These are phyloP conservation scores for Calamus simplicifolius DNA, from an alignment of 176 grass and related monocot species.

Conservation along the genomic window DNA sequence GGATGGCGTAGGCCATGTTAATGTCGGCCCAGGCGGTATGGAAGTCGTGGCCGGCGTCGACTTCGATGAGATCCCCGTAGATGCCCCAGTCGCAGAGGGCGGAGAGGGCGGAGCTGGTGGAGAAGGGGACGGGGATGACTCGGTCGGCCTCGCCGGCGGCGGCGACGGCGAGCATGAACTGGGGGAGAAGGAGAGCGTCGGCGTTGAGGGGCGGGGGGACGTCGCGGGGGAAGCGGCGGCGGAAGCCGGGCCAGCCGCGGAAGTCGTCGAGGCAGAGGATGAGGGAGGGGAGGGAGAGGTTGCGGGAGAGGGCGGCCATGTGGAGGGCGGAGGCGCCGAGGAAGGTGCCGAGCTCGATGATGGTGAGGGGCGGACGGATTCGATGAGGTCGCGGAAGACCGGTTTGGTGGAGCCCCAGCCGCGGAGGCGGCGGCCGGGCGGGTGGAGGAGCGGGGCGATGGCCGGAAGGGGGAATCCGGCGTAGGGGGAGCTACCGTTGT, in stretches of 20 bases:
- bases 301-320: slow-evolving; percentile 62
- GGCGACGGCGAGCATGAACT: slow-evolving; percentile 87
- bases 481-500: slow-evolving; percentile 75
- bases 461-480: slow-evolving; percentile 47
- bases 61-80: slow-evolving; percentile 92
- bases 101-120: slow-evolving; percentile 56
- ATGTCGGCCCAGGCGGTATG: slow-evolving; percentile 99
- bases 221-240: slow-evolving; percentile 55
- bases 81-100: slow-evolving; percentile 89
- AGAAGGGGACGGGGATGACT: slow-evolving; percentile 85
- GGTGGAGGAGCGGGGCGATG: slow-evolving; percentile 43
- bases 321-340: slow-evolving; percentile 95
- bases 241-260: slow-evolving; percentile 84
- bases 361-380: slow-evolving; percentile 35
- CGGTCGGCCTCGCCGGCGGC: slow-evolving; percentile 11
- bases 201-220: slow-evolving; percentile 46
- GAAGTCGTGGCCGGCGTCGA: slow-evolving; percentile 96
- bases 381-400: slow-evolving; percentile 78
- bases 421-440: slow-evolving; percentile 35
- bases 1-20: slow-evolving; percentile 81
- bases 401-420: slow-evolving; percentile 85
- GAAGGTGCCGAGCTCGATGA: slow-evolving; percentile 96
- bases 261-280: slow-evolving; percentile 98
- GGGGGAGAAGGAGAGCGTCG: slow-evolving; percentile 69
- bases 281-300: slow-evolving; percentile 56